Percentiles rank a stretch among this genome's conserved stretches.
These are phyloP conservation scores for Salix suchowensis DNA, from an alignment of 345 rosid species.

Conservation along the genomic window DNA sequence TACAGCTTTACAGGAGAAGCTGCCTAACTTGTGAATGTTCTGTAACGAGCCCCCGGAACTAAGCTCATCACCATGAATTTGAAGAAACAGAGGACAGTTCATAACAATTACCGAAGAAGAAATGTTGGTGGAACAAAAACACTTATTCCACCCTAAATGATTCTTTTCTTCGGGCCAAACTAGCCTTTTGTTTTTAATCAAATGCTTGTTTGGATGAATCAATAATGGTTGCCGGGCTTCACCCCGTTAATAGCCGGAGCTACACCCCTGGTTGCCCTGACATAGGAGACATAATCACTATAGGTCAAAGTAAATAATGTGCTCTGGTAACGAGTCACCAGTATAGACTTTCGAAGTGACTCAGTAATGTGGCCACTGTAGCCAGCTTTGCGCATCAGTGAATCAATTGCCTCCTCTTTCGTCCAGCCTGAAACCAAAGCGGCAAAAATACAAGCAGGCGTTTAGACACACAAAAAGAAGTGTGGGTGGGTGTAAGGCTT, in stretches of 20 bases:
- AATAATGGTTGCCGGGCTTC: slow-evolving; percentile 34
- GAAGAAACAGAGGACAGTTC: slow-evolving; percentile 37
- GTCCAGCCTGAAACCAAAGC: slow-evolving; percentile 66
- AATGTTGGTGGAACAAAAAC: slow-evolving; percentile 26
- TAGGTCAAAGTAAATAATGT: slow-evolving; percentile 74
- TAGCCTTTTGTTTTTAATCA: slow-evolving; percentile 21
- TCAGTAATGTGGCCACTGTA: slow-evolving; percentile 60
- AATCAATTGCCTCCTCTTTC: slow-evolving; percentile 72
- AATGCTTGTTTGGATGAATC: slow-evolving; percentile 33
- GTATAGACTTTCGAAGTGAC: slow-evolving; percentile 54
- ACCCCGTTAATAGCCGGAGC: slow-evolving; percentile 56
- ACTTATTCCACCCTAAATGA: slow-evolving; percentile 19
- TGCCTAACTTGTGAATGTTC: background rate
- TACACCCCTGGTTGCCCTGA: slow-evolving; percentile 61
- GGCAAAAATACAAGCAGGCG: background rate
- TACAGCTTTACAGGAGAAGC: slow-evolving; percentile 11
- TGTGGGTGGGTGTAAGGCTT: background rate
- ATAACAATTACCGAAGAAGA: slow-evolving; percentile 15
- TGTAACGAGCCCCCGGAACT: background rate
- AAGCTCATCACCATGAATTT: slow-evolving; percentile 22
- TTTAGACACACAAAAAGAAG: background rate
- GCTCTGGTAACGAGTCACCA: slow-evolving; percentile 91
- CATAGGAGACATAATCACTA: slow-evolving; percentile 66
- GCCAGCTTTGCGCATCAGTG: slow-evolving; percentile 90
- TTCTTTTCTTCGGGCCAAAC: slow-evolving; percentile 14